These are phyloP conservation scores for Diplocarpon mali DNA, from an alignment of 2,329 filamentous ascomycete genomes.

Conservation along the genomic window DNA sequence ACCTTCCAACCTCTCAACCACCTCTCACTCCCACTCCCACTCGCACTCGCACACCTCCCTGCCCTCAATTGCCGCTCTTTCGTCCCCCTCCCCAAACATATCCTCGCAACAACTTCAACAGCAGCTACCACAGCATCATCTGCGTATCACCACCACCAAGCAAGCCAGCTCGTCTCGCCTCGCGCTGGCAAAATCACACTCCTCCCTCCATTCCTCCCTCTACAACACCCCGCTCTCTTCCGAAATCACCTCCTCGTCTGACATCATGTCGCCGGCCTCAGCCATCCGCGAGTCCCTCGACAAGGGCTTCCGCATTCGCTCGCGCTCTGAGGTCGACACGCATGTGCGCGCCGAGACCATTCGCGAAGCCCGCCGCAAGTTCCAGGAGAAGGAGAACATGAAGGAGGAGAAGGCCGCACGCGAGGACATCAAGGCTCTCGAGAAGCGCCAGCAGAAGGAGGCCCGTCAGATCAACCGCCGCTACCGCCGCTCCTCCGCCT, in stretches of 20 bases:
- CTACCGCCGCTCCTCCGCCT: slow-evolving; percentile 26
- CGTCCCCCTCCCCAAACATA: slow-evolving; percentile 12
- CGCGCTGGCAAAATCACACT: slow-evolving; percentile 20
- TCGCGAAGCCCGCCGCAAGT: slow-evolving; percentile 49
- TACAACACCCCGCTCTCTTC: slow-evolving; percentile 12
- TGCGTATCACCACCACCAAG: slow-evolving; percentile 24
- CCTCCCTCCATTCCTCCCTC: slow-evolving; percentile 11
- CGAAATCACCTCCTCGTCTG: slow-evolving; percentile 19
- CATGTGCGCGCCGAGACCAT: slow-evolving; percentile 45
- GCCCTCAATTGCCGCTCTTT: not conserved
- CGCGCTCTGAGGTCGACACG: slow-evolving; percentile 48
- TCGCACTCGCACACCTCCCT: too few relatives aligned
- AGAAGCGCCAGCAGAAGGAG: slow-evolving; percentile 47
- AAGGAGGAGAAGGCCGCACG: slow-evolving; percentile 54
- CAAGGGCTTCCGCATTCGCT: slow-evolving; percentile 46
- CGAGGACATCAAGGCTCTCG: slow-evolving; percentile 45
- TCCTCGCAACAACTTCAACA: slow-evolving; percentile 5
- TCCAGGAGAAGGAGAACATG: slow-evolving; percentile 47
- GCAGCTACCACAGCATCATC: slow-evolving; percentile 2
- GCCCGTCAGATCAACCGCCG: slow-evolving; percentile 38
- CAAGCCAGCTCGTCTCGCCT: slow-evolving; percentile 19
- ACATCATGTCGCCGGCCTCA: slow-evolving; percentile 32
- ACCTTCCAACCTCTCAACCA: slow-evolving; percentile 20
- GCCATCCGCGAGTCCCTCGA: slow-evolving; percentile 50
- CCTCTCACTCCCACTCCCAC: too few relatives aligned